phyloP scores from a whole-genome alignment of 805 yeast species.

The Ogataea nonfermentans region DNA sequence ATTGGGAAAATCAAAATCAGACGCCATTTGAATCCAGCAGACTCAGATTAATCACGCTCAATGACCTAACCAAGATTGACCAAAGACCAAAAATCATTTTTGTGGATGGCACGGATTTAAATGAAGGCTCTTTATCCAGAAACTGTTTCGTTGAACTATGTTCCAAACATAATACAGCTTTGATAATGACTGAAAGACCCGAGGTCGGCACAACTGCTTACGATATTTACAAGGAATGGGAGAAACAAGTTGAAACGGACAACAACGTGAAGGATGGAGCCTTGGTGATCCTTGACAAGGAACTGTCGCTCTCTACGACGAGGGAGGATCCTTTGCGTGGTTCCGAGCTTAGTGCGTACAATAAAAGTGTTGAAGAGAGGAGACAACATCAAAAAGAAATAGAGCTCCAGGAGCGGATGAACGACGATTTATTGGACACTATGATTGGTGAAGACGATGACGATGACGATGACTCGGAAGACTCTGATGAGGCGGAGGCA shows the following conservation, averaged over 20 bases:
- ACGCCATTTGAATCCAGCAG: conserved; percentile 72
- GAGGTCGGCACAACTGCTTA: conserved; percentile 46
- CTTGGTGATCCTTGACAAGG: conserved; percentile 51
- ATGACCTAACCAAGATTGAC: conserved; percentile 50
- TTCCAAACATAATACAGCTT: conserved; percentile 61
- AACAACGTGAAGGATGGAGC: conserved; percentile 55
- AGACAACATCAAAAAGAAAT: conserved; percentile 40
- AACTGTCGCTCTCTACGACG: conserved; percentile 34
- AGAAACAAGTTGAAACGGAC: conserved; percentile 36
- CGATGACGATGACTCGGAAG: conserved; percentile 22
- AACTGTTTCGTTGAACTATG: conserved; percentile 56
- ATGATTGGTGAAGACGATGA: conserved; percentile 35
- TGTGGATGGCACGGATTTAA: conserved; percentile 65
- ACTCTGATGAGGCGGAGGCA: conserved; percentile 15
- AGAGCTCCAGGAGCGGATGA: conserved; percentile 32
- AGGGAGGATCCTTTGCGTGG: conserved; percentile 52
- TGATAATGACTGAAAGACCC: conserved; percentile 71
- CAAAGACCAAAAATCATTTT: conserved; percentile 76
- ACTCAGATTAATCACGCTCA: conserved; percentile 55
- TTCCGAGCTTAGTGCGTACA: conserved; percentile 49
- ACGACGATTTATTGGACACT: conserved; percentile 31
- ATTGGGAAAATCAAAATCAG: conserved; percentile 75
- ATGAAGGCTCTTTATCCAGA: conserved; percentile 60
- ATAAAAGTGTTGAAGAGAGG: conserved; percentile 43
- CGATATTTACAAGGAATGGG: conserved; percentile 56